Evolutionary conservation across 176 grass and related monocot genomes (phyloP).

Genomic region (Aegilops tauschii): DNA sequence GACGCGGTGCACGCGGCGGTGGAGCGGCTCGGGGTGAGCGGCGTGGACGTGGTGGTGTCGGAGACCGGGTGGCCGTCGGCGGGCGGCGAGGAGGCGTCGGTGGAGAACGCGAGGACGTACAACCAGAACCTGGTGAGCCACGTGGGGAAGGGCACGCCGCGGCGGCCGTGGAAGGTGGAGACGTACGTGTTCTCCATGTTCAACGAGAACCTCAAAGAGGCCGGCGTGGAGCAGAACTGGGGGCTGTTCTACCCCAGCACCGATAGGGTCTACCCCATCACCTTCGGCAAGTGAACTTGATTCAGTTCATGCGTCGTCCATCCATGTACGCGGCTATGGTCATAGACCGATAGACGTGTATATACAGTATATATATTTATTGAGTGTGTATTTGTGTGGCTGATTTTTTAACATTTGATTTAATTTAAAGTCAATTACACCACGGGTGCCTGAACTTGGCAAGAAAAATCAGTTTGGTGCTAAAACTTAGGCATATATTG

Average conservation of each 20-base stretch:
- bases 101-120: constrained; percentile 48
- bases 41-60: constrained; percentile 64
- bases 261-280: constrained; percentile 50
- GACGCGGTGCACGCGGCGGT: constrained; percentile 56
- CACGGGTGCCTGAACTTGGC: no score
- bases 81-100: constrained; percentile 4
- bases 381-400: not conserved
- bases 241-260: constrained; percentile 58
- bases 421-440: no score
- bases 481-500: no score
- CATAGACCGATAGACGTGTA: no score
- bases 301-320: not conserved
- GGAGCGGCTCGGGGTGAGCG: constrained; percentile 23
- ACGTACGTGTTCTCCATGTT: constrained; percentile 73
- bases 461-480: no score
- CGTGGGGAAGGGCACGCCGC: constrained; percentile 49
- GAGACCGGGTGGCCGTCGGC: constrained; percentile 90
- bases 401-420: not conserved
- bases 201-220: constrained; percentile 57
- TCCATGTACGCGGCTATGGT: not conserved
- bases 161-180: constrained; percentile 33
- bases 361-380: not conserved
- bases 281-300: not conserved
- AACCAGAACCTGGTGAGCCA: constrained; percentile 67
- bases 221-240: constrained; percentile 40